These are phyloP conservation scores for Phallus indusiatus DNA, from an alignment of 768 basidiomycete species.

Conservation along the genomic window DNA sequence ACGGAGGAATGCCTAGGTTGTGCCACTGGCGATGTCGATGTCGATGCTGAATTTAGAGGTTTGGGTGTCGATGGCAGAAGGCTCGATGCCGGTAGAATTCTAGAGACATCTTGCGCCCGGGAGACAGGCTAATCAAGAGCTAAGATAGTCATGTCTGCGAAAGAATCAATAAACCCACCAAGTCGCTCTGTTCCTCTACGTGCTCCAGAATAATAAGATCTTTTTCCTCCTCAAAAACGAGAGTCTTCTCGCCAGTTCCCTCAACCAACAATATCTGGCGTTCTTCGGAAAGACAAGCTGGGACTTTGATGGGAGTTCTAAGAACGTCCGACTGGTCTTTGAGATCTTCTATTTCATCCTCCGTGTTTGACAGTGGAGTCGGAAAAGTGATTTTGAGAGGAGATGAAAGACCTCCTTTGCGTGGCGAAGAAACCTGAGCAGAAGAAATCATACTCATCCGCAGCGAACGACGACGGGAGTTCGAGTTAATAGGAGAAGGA, in stretches of 20 bases:
- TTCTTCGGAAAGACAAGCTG: slow-evolving; percentile 34
- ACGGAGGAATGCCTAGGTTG: slow-evolving; percentile 15
- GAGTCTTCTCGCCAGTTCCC: slow-evolving; percentile 48
- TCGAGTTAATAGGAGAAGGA: slow-evolving; percentile 24
- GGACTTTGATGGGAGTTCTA: neutral
- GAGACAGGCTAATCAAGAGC: neutral
- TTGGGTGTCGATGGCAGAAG: slow-evolving; percentile 10
- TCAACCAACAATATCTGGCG: slow-evolving; percentile 46
- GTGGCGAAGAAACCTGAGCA: slow-evolving; percentile 64
- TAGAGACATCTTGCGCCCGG: slow-evolving; percentile 7
- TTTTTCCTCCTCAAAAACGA: slow-evolving; percentile 58
- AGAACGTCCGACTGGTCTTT: neutral
- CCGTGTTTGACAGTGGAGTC: neutral
- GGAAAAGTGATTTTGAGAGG: slow-evolving; percentile 21
- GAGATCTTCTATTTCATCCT: neutral
- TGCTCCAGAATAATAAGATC: slow-evolving; percentile 69
- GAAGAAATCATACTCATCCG: slow-evolving; percentile 70
- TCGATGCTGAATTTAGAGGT: slow-evolving; percentile 7
- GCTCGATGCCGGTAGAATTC: slow-evolving; percentile 7
- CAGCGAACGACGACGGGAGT: slow-evolving; percentile 29
- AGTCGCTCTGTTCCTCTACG: slow-evolving; percentile 29
- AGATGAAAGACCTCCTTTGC: slow-evolving; percentile 30
- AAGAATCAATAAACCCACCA: neutral
- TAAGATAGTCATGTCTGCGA: neutral
- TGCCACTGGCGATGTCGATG: slow-evolving; percentile 10